phyloP scores from a whole-genome alignment of 139 green algal species.

The Penium margaritaceum region DNA sequence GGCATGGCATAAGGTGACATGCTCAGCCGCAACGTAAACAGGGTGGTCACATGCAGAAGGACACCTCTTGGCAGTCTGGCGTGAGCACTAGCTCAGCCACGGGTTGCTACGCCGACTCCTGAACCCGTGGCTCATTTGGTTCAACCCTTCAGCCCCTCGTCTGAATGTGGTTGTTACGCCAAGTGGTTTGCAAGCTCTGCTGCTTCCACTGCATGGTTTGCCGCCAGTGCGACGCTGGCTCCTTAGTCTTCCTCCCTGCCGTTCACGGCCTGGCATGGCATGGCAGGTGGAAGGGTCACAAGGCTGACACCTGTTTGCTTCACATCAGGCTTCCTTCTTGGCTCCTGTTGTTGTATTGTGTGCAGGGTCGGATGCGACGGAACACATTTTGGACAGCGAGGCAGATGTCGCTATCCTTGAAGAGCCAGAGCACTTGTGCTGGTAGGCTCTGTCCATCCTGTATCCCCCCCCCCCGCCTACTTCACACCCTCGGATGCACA shows the following conservation, averaged over 20 bases:
- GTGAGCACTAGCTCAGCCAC: too few species aligned
- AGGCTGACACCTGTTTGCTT: background rate
- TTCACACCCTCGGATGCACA: background rate
- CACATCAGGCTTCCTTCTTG: background rate
- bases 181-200: background rate
- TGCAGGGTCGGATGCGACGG: constrained; percentile 57
- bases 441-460: constrained; percentile 47
- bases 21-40: too few species aligned
- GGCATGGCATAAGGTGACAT: too few species aligned
- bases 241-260: background rate
- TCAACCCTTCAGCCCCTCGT: too few species aligned
- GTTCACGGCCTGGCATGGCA: too few species aligned
- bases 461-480: background rate
- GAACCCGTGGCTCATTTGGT: too few species aligned
- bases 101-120: too few species aligned
- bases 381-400: constrained; percentile 82
- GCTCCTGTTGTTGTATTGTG: background rate
- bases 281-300: too few species aligned
- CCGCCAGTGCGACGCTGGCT: background rate
- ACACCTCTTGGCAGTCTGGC: too few species aligned
- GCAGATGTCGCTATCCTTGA: constrained; percentile 96
- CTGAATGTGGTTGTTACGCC: too few species aligned
- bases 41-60: too few species aligned
- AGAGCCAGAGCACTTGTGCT: constrained; percentile 96
- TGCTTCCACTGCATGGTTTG: background rate